Conservation (phyloP, 1,284 basidiomycete genomes). For the Microbotryomycetes sp. region DNA sequence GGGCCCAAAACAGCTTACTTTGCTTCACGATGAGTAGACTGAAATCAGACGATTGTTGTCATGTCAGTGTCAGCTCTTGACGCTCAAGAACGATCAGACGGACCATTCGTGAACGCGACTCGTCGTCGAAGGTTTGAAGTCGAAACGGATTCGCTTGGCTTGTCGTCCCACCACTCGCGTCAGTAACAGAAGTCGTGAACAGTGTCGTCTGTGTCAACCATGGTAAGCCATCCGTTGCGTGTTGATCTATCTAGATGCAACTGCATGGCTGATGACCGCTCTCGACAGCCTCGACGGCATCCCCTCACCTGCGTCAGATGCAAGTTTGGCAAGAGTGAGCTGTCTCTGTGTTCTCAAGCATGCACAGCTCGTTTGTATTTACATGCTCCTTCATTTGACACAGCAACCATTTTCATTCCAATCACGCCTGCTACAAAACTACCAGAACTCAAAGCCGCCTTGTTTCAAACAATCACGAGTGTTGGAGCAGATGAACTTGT, state of each 20-base stretch:
- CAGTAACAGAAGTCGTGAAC: too few species aligned
- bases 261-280: neutral
- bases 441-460: neutral
- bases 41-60: neutral
- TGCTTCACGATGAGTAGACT: constrained; percentile 32
- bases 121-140: neutral
- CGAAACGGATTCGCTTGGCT: neutral
- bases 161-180: neutral
- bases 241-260: neutral
- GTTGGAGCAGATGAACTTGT: neutral
- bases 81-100: neutral
- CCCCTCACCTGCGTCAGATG: constrained; percentile 14
- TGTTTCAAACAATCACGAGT: neutral
- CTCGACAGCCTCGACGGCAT: neutral
- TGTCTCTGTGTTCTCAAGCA: neutral
- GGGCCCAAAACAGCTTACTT: constrained; percentile 6
- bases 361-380: too few species aligned
- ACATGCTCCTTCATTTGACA: neutral
- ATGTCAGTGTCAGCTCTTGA: neutral
- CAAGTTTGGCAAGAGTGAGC: constrained; percentile 21
- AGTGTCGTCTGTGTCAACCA: neutral
- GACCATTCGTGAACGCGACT: neutral
- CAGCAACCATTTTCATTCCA: neutral
- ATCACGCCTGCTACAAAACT: neutral
- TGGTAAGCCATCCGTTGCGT: too few species aligned